Evolutionary conservation across 2,329 filamentous ascomycete genomes (phyloP).

Genomic region (Penicillium sp.): DNA sequence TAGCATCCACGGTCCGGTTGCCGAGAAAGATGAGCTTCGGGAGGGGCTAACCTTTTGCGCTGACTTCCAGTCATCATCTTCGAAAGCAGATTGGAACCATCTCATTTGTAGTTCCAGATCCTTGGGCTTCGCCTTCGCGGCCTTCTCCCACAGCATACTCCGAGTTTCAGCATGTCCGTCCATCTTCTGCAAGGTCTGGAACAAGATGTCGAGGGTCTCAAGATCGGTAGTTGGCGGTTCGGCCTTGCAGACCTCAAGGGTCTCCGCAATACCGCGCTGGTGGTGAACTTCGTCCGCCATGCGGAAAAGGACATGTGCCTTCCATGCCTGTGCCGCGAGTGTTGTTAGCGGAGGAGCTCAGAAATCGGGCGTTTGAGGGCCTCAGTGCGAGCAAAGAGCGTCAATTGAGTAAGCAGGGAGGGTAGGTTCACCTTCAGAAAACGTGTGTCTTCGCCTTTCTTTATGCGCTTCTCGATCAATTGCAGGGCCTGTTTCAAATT

Average conservation of each 20-base stretch:
- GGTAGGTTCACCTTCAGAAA: constrained; percentile 38
- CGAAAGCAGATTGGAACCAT: constrained; percentile 47
- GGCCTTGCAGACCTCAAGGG: constrained; percentile 43
- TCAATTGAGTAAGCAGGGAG: not conserved
- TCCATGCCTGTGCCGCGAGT: constrained; percentile 39
- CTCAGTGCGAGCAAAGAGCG: not conserved
- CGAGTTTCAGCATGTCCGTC: constrained; percentile 35
- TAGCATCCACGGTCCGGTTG: not conserved
- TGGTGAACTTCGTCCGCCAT: constrained; percentile 44
- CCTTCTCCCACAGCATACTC: constrained; percentile 47
- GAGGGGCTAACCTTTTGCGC: constrained; percentile 48
- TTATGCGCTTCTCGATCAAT: constrained; percentile 53
- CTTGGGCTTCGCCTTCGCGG: constrained; percentile 45
- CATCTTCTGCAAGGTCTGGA: constrained; percentile 40
- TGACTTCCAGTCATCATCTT: constrained; percentile 45
- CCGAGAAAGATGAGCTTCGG: not conserved
- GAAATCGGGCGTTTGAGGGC: not conserved
- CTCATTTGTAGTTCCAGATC: constrained; percentile 45
- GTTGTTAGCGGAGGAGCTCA: constrained; percentile 7
- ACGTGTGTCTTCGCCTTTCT: constrained; percentile 53
- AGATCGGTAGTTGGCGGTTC: constrained; percentile 46
- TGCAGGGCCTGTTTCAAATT: constrained; percentile 53
- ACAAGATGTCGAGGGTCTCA: constrained; percentile 45
- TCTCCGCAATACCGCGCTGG: constrained; percentile 45
- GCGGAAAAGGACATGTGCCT: constrained; percentile 42